Base-by-base conservation (phyloP, 83 land plant species). In the Picea engelmannii region DNA sequence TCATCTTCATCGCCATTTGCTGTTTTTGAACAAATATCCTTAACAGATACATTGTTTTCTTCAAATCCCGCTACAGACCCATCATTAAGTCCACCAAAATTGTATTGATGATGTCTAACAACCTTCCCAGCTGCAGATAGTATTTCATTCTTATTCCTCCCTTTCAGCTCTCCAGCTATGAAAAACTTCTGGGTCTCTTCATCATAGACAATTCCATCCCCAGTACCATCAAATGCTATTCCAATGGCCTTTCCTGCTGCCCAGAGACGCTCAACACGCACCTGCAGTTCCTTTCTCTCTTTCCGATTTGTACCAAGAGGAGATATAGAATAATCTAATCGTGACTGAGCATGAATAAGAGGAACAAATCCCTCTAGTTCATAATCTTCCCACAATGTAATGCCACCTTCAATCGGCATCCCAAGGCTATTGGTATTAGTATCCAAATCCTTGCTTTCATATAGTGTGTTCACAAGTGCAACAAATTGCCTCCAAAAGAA, bases 291-390 rank as follows among this genome's bases (percentile, higher is more conserved):
- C 52, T 78, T 81, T 55, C 40, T 44, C 23, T 58, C 61, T 44
- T 62, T 79, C 38, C 62, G 52, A 9, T 82, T 84, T 62, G 18
- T 38, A 18, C 82, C 67, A 16, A 61, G 40, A 78, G 74, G 67
- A 18, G 70, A 58, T 74, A 61, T 85, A 6, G 84, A 81, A 73
- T 79, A 87, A 65, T 87, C 84, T 66, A 87, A 79, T 64, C 71
- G 65, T 27, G 40, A 38, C 70, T 87, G 87, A 60, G 83, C 83
- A 78, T 84, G 89, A 78, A 85, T 62, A 61, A 87, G 79, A 31
- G 87, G 89, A 78, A 78, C 67, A 82, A 87, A 87, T 13, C 89
- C 89, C 66, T 77, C 62, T 24, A 87, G 84, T 66, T 87, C 87
- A 85, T 60, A 79, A 74, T 87, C 89, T 66, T 87, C 89, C 87